Percentiles rank a stretch among this genome's conserved stretches.
phyloP scores from a whole-genome alignment of 441 rosid genomes.

The Euphorbia corollata region DNA sequence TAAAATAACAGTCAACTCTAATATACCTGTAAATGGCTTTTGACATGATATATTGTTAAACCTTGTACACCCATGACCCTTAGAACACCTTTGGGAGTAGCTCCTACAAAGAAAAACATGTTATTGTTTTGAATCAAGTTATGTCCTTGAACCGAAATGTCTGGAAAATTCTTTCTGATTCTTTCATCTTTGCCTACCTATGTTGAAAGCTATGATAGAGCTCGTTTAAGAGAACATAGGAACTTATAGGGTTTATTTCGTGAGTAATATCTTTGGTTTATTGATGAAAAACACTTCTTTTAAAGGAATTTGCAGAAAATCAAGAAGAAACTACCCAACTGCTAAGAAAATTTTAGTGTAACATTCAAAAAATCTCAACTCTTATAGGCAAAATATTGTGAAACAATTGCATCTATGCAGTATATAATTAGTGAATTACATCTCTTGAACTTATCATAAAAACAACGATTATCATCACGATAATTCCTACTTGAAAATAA shows the following conservation, averaged over 20 bases:
- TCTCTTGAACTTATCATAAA: not conserved
- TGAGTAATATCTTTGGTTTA: not conserved
- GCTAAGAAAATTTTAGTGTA: not conserved
- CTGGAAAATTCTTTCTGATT: not conserved
- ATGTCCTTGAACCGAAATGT: not conserved
- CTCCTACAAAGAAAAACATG: constrained; percentile 44
- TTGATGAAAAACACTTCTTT: not conserved
- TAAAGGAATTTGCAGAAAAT: not conserved
- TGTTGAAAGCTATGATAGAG: not conserved
- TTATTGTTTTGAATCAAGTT: not conserved
- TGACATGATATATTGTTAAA: constrained; percentile 91
- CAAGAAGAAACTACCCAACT: not conserved
- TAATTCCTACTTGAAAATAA: not conserved
- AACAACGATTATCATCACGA: not conserved
- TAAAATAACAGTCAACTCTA: constrained; percentile 9
- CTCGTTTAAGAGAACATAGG: not conserved
- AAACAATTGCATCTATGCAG: not conserved
- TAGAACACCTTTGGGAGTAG: constrained; percentile 97
- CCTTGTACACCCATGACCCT: constrained; percentile 98
- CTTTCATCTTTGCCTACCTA: not conserved
- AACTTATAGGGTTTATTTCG: not conserved
- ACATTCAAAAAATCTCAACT: too few species aligned
- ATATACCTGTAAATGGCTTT: constrained; percentile 91
- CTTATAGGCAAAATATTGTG: not conserved
- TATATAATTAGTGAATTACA: not conserved